Base-by-base conservation (phyloP, 2,329 filamentous ascomycete genomes). In the Mycogone perniciosa region DNA sequence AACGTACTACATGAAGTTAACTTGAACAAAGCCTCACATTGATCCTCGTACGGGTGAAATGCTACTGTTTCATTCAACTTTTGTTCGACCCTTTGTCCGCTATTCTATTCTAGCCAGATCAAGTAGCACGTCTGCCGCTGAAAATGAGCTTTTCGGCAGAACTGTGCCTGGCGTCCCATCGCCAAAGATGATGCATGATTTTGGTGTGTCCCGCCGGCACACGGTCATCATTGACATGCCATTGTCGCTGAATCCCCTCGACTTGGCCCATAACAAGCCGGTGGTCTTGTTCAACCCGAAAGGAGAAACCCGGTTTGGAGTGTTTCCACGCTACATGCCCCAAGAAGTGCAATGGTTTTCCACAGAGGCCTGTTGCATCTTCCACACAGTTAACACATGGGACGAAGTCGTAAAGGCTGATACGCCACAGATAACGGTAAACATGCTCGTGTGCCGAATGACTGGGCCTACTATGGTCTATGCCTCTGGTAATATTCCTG, bases 101-200 rank as follows among this genome's bases (percentile, higher is more conserved):
- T 88, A 87, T 61, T 86, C 84, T 40, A 63, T 72, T 70, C 5
- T 56, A 55, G 31, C 59, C 62, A 0, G 51, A 60, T 1, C 62
- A 58, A 4, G 57, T 64, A 27, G 48, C 20, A 20, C 20, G 55
- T 2, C 57, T 56, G 5, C 51, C 51, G 7, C 20, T 27, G 33
- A 65, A 59, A 45, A 57, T 71, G 44, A 67, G 3, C 48, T 52
- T 9, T 67, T 85, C 50, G 80, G 81, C 55, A 67, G 72, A 6
- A 70, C 81, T 0, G 73, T 88, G 0, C 77, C 82, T 0, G 83
- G 84, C 0, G 72, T 88, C 29, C 70, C 71, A 4, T 78, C 78
- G 1, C 79, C 83, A 2, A 86, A 84, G 61, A 84, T 88, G 76
- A 88, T 88, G 83, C 85, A 88, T 60, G 85, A 88, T 62, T 88